Percentiles rank a stretch among this genome's conserved stretches.
Conservation (phyloP, 1,284 basidiomycete species). For the Ganoderma resinaceum region DNA sequence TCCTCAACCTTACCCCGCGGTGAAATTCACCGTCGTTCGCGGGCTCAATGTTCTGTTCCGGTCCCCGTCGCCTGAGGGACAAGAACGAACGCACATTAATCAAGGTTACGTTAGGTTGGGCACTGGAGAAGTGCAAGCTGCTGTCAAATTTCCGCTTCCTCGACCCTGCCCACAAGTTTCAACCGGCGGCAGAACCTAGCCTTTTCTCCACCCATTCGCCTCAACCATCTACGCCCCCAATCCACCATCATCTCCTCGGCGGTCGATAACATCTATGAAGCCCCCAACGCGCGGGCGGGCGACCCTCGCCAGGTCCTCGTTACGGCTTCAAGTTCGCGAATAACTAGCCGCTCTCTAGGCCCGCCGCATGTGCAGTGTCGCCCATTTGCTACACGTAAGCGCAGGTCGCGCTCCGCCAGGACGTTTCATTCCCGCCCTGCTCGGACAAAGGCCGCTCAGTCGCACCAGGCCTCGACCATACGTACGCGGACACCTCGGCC, state of each 20-base stretch:
- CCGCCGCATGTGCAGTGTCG: neutral
- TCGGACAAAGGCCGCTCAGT: neutral
- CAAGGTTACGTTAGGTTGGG: neutral
- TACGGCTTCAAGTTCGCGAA: neutral
- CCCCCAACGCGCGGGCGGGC: neutral
- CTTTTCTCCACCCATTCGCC: neutral
- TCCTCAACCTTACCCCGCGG: neutral
- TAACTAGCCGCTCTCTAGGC: neutral
- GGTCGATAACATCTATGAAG: conserved; percentile 5
- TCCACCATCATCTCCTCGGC: neutral
- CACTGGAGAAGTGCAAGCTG: neutral
- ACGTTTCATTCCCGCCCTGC: neutral
- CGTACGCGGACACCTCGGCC: neutral
- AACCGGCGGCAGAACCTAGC: neutral
- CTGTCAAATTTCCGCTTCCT: neutral
- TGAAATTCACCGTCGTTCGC: neutral
- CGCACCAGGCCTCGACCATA: neutral
- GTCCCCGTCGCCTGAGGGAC: neutral
- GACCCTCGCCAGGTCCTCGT: neutral
- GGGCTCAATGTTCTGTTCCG: neutral
- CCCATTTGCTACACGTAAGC: neutral
- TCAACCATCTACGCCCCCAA: neutral
- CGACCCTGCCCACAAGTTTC: neutral
- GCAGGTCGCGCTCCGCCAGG: neutral
- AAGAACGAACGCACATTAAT: neutral